Evolutionary conservation across 371 early-diverging fungal species (phyloP).

Genomic region (Fennellomyces sp.): DNA sequence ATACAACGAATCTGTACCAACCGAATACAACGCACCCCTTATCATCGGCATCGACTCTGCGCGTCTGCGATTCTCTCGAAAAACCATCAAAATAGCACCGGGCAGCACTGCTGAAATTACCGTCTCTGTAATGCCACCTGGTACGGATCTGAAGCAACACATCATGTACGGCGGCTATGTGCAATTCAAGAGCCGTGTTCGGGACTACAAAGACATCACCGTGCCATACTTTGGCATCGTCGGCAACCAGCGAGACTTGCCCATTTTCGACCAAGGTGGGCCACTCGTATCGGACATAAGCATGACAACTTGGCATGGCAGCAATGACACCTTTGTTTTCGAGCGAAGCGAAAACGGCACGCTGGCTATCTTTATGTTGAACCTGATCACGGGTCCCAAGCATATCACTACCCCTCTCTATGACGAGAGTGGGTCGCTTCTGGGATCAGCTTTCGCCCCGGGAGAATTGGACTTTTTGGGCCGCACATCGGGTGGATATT

Average conservation of each 20-base stretch:
- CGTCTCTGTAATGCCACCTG: not conserved
- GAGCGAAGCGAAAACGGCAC: too few species aligned
- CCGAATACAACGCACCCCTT: slow-evolving; percentile 15
- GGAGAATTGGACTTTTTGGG: too few species aligned
- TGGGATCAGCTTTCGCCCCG: too few species aligned
- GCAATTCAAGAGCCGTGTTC: slow-evolving; percentile 3
- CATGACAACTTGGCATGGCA: not conserved
- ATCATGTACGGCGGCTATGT: slow-evolving; percentile 47
- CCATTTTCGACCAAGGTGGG: slow-evolving; percentile 28
- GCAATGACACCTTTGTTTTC: slow-evolving; percentile 10
- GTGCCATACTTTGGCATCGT: slow-evolving; percentile 63
- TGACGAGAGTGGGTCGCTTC: too few species aligned
- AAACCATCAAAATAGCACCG: slow-evolving; percentile 26
- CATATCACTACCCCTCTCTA: too few species aligned
- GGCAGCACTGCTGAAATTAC: slow-evolving; percentile 24
- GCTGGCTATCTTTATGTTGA: too few species aligned
- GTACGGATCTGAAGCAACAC: slow-evolving; percentile 14
- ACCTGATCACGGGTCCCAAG: too few species aligned
- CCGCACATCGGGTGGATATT: too few species aligned
- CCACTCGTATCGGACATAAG: slow-evolving; percentile 19
- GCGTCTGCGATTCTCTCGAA: not conserved
- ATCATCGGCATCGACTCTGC: too few species aligned
- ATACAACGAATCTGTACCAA: slow-evolving; percentile 22
- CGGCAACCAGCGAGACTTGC: slow-evolving; percentile 50
- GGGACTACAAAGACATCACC: slow-evolving; percentile 27